Evolutionary conservation across 140 eudicot genomes (phyloP), one percentile per base, ranked within the genome.

Genomic region (Ambrosia hybrid): DNA sequence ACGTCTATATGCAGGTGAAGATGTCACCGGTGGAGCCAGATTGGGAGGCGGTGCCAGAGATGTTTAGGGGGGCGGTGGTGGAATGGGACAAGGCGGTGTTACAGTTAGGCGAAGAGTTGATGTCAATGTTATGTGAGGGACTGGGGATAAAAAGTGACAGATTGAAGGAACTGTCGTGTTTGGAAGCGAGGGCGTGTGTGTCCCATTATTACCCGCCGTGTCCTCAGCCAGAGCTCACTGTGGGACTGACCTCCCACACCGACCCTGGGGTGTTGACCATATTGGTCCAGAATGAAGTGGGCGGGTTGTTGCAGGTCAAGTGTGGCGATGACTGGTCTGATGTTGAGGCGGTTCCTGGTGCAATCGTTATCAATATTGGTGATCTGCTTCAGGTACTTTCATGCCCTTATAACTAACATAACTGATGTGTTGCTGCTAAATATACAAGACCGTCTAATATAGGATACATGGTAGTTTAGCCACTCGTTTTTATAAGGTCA

Each of bases 371-470:
- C 72, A 89, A 89, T 68, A 81, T 86, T 33, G 94, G 94, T 37
- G 96, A 89, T 72, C 79, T 89, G 14, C 90, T 87, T 80, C 90
- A 89, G 93, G 93, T 89, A 86, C n/a, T 4, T 45, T n/a, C 38
- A 21, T 49, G 39, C 48, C 48, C 8, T 43, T 43, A 30, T 30
- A 30, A 1, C 34, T 2, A 30, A 30, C 2, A 30, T 30, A 30
- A 30, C 34, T 30, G 34, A 30, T 30, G 34, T 30, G 34, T 30
- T 30, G 34, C 34, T 30, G 34, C 34, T 30, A 30, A 30, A 30
- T 30, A 1, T 30, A 30, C 34, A 30, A 30, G 34, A 30, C 34
- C 34, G 0, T 30, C 2, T 30, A 30, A 30, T 30, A 30, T 30
- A 30, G 34, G 34, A 30, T 2, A 30, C 30, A 21, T 21, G 30